phyloP scores from a whole-genome alignment of 139 green algal genomes.

The Micractinium sp. region DNA sequence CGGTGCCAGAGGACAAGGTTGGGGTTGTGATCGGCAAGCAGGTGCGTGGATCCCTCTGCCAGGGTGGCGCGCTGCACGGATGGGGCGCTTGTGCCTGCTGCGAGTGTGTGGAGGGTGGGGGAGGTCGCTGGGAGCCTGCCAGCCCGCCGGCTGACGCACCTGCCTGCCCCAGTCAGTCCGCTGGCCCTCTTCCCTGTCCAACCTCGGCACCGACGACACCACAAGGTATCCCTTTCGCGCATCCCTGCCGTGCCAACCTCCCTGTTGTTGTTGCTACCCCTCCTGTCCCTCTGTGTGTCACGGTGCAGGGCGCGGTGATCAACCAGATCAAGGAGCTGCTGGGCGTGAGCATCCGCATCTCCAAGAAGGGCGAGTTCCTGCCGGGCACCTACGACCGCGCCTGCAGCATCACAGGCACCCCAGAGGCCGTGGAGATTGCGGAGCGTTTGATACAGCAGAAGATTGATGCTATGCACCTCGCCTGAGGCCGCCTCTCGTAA shows the following conservation, averaged over 20 bases:
- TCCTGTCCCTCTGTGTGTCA: not conserved
- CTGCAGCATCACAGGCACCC: conserved; percentile 61
- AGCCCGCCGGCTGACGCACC: too few species aligned
- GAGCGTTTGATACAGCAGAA: conserved; percentile 69
- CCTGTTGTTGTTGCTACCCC: not conserved
- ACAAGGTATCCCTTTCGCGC: too few species aligned
- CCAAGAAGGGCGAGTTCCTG: conserved; percentile 67
- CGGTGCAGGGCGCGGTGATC: conserved; percentile 60
- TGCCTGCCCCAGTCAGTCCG: too few species aligned
- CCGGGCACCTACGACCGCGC: conserved; percentile 66
- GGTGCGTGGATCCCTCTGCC: not conserved
- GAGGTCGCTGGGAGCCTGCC: conserved; percentile 28
- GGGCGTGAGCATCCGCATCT: conserved; percentile 70
- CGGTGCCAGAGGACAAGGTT: conserved; percentile 75
- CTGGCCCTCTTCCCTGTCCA: too few species aligned
- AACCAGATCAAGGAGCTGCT: conserved; percentile 76
- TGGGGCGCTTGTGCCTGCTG: not conserved
- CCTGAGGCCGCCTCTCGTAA: not conserved
- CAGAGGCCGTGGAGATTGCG: conserved; percentile 56
- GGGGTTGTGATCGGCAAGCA: conserved; percentile 79
- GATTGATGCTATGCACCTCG: conserved; percentile 23
- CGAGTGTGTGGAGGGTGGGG: conserved; percentile 8
- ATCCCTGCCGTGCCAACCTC: not conserved
- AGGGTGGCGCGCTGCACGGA: not conserved
- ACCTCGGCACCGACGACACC: too few species aligned